Conservation (phyloP, 495 filamentous ascomycete genomes). For the Tuber borchii region DNA sequence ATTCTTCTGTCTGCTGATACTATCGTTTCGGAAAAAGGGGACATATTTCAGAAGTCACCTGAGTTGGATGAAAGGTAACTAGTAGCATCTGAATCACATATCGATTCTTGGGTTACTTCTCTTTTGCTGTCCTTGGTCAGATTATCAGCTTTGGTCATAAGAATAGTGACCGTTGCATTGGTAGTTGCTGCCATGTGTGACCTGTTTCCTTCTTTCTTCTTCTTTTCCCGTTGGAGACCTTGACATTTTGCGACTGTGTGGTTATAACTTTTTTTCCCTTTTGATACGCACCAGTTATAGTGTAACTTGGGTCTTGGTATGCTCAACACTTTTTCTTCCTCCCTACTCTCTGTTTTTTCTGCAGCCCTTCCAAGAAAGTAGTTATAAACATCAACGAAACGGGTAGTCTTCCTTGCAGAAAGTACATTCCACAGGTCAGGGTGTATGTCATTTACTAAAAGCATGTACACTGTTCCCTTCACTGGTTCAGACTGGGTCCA, state of each 20-base stretch:
- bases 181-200: background rate
- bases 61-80: background rate
- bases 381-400: background rate
- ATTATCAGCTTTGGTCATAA: background rate
- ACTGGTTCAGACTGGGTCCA: background rate
- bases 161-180: background rate
- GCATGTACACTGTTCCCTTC: background rate
- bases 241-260: too few relatives aligned
- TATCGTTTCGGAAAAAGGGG: background rate
- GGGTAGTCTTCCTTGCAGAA: background rate
- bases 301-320: background rate
- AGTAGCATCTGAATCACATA: background rate
- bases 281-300: background rate
- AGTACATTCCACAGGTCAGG: background rate
- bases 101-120: background rate
- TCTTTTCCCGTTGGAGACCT: background rate
- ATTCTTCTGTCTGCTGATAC: background rate
- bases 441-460: background rate
- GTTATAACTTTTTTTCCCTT: background rate
- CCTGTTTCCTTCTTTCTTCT: background rate
- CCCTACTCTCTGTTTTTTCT: background rate
- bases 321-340: background rate
- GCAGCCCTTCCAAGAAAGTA: background rate
- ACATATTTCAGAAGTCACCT: background rate
- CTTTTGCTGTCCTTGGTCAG: too few relatives aligned